Base-by-base conservation (phyloP, 208 protist species). In the Trypanosoma brucei region DNA sequence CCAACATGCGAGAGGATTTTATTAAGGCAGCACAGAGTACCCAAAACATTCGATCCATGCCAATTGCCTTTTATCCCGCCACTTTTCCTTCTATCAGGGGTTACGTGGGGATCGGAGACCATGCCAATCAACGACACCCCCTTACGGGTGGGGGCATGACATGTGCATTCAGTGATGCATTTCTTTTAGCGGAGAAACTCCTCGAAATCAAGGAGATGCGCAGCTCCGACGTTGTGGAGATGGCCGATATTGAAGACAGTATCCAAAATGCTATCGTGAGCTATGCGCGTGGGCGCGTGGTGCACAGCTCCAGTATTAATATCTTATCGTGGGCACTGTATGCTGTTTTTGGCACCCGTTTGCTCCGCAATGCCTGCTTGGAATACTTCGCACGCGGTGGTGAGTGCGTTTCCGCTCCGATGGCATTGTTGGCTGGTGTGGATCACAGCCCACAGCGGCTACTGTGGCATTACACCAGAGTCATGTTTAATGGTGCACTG, bases 61-160 rank as follows among this genome's bases (percentile, higher is more conserved):
- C 87, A 42, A 68, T 96, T 7, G 85, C 86, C 11, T 76, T 72
- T 62, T 91, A 92, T 67, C 78, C 84, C 53, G 66, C 86, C 35
- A 81, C 76, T 38, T 89, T 88, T 59, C 78, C 81, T 31, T 78
- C 66, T 65, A 81, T 86, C 56, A 78, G 79, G 62, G 94, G 96
- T 68, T 94, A 93, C 55, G 68, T 97, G 2, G 75, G 91, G 52
- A 77, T 98, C 54, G 96, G 96, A 44, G 96, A 98, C 70, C 88
- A 96, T 62, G 81, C 85, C 57, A 97, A 98, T 81, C 93, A 96
- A 80, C 84, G 96, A 42, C 88, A 98, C 79, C 92, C 94, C 13
- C 76, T 97, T 13, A 97, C 94, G 5, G 96, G 96, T 59, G 92
- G 85, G 39, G 88, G 92, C 68, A 95, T 95, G 88, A 94, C 87